A percentile compares a stretch with the other conserved stretches of the same genome.
Evolutionary conservation across 345 rosid genomes (phyloP).

Genomic region (Ailanthus altissimus): DNA sequence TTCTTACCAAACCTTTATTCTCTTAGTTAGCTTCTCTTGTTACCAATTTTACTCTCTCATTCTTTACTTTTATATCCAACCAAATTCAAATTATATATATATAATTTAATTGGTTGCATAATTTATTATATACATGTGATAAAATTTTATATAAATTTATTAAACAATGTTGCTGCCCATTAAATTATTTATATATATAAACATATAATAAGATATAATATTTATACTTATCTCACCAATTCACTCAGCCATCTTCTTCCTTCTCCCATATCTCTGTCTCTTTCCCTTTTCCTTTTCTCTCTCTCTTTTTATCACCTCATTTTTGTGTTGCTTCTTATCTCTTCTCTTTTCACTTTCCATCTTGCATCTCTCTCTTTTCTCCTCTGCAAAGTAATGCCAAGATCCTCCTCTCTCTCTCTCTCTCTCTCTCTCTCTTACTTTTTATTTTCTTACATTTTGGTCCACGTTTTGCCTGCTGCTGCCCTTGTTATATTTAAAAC

Average conservation of each 20-base stretch:
- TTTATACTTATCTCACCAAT: conserved; percentile 38
- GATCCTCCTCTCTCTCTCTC: conserved; percentile 11
- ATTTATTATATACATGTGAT: too few relatives aligned
- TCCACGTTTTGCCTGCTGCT: too few relatives aligned
- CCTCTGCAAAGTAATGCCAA: conserved; percentile 41
- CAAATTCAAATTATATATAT: too few relatives aligned
- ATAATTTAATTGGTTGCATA: too few relatives aligned
- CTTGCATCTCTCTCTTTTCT: conserved; percentile 33
- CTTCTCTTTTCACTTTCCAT: conserved; percentile 13
- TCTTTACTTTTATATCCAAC: not conserved
- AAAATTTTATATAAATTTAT: too few relatives aligned
- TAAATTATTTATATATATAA: not conserved
- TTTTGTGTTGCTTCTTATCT: conserved; percentile 17
- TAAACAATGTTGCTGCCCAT: too few relatives aligned
- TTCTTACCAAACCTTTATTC: conserved; percentile 28
- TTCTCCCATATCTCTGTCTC: not conserved
- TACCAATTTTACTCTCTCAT: not conserved
- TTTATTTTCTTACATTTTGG: too few relatives aligned
- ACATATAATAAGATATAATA: not conserved
- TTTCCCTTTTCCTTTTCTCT: conserved; percentile 9
- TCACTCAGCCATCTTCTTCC: conserved; percentile 33
- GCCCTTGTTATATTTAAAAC: too few relatives aligned
- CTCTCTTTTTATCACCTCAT: not conserved
- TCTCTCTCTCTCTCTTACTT: not conserved
- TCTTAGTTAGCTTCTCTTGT: not conserved